Evolutionary conservation across 1,139 yeast species (phyloP).

Genomic region (Saccharomyces hybrid): DNA sequence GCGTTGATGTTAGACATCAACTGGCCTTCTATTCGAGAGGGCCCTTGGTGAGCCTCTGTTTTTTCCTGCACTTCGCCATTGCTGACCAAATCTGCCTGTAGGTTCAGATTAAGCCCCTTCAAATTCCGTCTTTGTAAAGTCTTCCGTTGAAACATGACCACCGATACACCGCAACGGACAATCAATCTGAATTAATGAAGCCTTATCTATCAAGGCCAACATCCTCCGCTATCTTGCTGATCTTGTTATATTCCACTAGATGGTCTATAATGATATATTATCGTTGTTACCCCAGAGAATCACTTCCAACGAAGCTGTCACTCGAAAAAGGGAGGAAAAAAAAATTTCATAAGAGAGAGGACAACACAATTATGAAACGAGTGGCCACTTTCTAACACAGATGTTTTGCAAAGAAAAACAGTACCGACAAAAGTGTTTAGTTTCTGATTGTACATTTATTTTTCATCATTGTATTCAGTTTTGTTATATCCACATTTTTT

Average conservation of each 20-base stretch:
- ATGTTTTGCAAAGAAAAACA: neutral
- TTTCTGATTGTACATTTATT: neutral
- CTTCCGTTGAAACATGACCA: slow-evolving; percentile 40
- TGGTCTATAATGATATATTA: neutral
- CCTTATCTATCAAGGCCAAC: neutral
- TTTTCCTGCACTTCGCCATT: neutral
- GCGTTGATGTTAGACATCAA: neutral
- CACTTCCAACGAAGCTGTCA: neutral
- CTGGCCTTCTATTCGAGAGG: slow-evolving; percentile 2
- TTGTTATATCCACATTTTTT: neutral
- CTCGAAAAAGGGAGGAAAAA: neutral
- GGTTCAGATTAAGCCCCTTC: slow-evolving; percentile 54
- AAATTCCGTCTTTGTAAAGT: slow-evolving; percentile 66
- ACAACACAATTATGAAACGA: neutral
- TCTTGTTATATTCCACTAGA: neutral
- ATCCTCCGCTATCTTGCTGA: neutral
- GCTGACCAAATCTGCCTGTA: neutral
- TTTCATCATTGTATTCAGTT: neutral
- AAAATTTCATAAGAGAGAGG: neutral
- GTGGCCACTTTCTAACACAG: neutral
- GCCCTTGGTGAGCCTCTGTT: neutral
- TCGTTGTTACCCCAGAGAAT: neutral
- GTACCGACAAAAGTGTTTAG: neutral
- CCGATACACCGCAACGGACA: neutral
- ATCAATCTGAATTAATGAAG: neutral